phyloP scores from a whole-genome alignment of 768 basidiomycete genomes.

The Melanogaster broomeanus region DNA sequence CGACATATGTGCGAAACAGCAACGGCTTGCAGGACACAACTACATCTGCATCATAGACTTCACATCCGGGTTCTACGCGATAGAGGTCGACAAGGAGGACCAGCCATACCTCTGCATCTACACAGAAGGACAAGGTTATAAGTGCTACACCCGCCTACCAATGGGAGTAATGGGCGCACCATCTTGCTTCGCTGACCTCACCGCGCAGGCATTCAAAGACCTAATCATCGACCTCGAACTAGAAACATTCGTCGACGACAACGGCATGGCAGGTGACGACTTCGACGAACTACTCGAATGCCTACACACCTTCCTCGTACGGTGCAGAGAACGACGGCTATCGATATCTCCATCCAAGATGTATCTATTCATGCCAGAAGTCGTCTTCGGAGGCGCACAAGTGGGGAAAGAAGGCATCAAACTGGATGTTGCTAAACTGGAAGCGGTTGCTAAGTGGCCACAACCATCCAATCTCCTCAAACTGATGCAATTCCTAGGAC shows the following conservation, averaged over 20 bases:
- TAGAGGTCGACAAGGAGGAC: too few species aligned
- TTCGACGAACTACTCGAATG: too few species aligned
- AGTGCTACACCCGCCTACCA: conserved; percentile 37
- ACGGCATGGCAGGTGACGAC: conserved; percentile 23
- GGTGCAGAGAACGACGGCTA: too few species aligned
- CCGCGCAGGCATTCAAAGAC: conserved; percentile 24
- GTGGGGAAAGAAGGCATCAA: conserved; percentile 35
- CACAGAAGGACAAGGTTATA: conserved; percentile 38
- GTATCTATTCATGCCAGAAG: conserved; percentile 12
- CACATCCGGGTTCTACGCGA: conserved; percentile 37
- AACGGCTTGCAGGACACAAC: too few species aligned
- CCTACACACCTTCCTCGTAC: too few species aligned
- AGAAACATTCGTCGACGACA: conserved; percentile 43
- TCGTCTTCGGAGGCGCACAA: conserved; percentile 36
- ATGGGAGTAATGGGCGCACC: conserved; percentile 45
- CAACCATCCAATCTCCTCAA: conserved; percentile 28
- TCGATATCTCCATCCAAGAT: too few species aligned
- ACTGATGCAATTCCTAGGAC: conserved; percentile 36
- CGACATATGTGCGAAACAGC: conserved; percentile 42
- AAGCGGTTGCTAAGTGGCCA: conserved; percentile 37
- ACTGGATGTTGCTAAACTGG: conserved; percentile 39
- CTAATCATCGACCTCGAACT: conserved; percentile 21
- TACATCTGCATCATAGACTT: conserved; percentile 41
- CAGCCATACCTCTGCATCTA: conserved; percentile 35
- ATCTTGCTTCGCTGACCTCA: conserved; percentile 34